These are phyloP conservation scores for Punctularia strigosozonata DNA, from an alignment of 768 basidiomycete genomes.

Conservation along the genomic window DNA sequence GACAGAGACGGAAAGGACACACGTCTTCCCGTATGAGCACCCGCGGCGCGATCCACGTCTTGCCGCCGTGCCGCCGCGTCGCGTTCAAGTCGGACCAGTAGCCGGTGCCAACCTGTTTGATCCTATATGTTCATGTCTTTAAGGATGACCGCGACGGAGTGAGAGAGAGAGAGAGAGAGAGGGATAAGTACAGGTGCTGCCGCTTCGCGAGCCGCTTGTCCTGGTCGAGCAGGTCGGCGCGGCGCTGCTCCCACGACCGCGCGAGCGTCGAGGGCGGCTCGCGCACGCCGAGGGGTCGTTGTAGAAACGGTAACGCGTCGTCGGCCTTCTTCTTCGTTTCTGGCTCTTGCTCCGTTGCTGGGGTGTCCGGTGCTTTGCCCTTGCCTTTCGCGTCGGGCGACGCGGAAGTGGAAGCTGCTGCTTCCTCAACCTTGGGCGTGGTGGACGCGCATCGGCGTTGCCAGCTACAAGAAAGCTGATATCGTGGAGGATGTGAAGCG, in stretches of 20 bases:
- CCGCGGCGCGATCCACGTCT: conserved; percentile 88
- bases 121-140: too few species aligned
- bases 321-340: too few species aligned
- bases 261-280: conserved; percentile 50
- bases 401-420: too few species aligned
- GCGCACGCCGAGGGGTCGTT: conserved; percentile 66
- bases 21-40: conserved; percentile 88
- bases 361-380: too few species aligned
- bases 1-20: conserved; percentile 18
- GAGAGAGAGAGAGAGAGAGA: conserved; percentile 3
- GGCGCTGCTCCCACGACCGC: conserved; percentile 48
- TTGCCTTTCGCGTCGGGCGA: too few species aligned
- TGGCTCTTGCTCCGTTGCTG: too few species aligned
- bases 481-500: too few species aligned
- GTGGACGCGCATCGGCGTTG: too few species aligned
- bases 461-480: too few species aligned
- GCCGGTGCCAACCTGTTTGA: conserved; percentile 59
- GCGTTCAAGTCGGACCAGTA: conserved; percentile 85
- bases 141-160: conserved; percentile 12
- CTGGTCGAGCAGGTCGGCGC: conserved; percentile 60
- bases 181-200: conserved; percentile 34
- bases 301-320: conserved; percentile 25
- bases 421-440: too few species aligned
- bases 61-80: conserved; percentile 76
- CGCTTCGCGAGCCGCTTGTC: conserved; percentile 63